These are phyloP conservation scores for Fusarium cyanostomum DNA, from an alignment of 2,329 filamentous ascomycete genomes.

Conservation along the genomic window DNA sequence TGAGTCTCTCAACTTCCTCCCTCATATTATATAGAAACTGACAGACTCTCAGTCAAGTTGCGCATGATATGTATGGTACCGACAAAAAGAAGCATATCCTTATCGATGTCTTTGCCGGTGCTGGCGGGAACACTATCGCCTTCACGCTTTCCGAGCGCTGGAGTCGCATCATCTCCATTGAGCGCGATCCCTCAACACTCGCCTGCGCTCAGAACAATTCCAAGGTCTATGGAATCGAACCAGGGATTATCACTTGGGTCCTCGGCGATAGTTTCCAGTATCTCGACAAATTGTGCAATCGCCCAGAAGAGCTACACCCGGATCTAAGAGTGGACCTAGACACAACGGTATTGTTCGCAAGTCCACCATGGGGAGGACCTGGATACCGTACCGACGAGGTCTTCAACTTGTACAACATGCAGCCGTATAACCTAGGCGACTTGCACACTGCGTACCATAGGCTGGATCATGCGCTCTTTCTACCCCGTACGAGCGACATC, in stretches of 20 bases:
- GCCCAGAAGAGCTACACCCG: slow-evolving; percentile 50
- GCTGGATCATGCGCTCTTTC: slow-evolving; percentile 75
- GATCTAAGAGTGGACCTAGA: slow-evolving; percentile 53
- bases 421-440: slow-evolving; percentile 78
- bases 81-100: slow-evolving; percentile 69
- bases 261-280: slow-evolving; percentile 86
- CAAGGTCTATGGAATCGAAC: slow-evolving; percentile 79
- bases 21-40: neutral
- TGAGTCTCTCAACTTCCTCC: slow-evolving; percentile 53
- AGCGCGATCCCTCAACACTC: slow-evolving; percentile 81
- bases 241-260: slow-evolving; percentile 81
- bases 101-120: slow-evolving; percentile 90
- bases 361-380: slow-evolving; percentile 69
- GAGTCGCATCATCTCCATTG: slow-evolving; percentile 86
- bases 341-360: slow-evolving; percentile 63
- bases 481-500: slow-evolving; percentile 86
- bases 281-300: slow-evolving; percentile 58
- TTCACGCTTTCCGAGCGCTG: slow-evolving; percentile 85
- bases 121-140: slow-evolving; percentile 94
- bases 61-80: slow-evolving; percentile 71
- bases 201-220: slow-evolving; percentile 95
- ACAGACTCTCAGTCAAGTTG: slow-evolving; percentile 70
- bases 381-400: slow-evolving; percentile 69
- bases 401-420: slow-evolving; percentile 86
- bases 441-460: slow-evolving; percentile 70